Conservation (phyloP, 139 green algal species). For the Chlamydomonas schloesseri region DNA sequence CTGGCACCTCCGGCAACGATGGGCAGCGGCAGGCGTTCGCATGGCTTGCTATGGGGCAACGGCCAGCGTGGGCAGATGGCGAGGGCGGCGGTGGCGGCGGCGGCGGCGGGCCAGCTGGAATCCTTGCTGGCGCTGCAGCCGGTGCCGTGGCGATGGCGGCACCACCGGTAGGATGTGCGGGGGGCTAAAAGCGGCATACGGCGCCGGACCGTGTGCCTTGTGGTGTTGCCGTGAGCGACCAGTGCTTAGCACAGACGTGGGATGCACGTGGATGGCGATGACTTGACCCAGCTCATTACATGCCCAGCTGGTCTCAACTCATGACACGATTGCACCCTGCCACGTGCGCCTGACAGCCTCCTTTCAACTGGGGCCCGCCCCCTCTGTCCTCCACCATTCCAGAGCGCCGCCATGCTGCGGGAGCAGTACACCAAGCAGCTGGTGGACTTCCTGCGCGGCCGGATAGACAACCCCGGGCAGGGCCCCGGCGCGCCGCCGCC, state of each 20-base stretch:
- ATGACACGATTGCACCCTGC: too few species aligned
- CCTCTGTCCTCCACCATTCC: not conserved
- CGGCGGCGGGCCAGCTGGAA: not conserved
- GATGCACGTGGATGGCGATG: too few species aligned
- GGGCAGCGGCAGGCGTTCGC: not conserved
- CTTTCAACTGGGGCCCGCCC: too few species aligned
- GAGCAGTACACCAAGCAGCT: not conserved
- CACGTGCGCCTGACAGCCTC: too few species aligned
- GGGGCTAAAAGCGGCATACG: too few species aligned
- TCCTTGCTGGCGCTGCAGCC: not conserved
- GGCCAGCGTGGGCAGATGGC: too few species aligned
- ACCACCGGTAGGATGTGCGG: not conserved
- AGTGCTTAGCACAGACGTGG: too few species aligned
- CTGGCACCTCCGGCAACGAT: not conserved
- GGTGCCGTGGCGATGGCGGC: not conserved
- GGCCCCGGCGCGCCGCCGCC: not conserved
- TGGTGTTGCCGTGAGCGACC: too few species aligned
- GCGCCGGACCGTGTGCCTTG: too few species aligned
- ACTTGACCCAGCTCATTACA: too few species aligned
- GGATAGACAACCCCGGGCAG: slow-evolving; percentile 26
- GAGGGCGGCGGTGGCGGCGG: not conserved
- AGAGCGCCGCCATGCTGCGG: not conserved
- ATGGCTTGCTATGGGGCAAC: not conserved
- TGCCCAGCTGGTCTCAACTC: too few species aligned
- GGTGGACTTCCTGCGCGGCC: slow-evolving; percentile 22